phyloP scores from a whole-genome alignment of 306 rosid species.

The Quercus rubra region DNA sequence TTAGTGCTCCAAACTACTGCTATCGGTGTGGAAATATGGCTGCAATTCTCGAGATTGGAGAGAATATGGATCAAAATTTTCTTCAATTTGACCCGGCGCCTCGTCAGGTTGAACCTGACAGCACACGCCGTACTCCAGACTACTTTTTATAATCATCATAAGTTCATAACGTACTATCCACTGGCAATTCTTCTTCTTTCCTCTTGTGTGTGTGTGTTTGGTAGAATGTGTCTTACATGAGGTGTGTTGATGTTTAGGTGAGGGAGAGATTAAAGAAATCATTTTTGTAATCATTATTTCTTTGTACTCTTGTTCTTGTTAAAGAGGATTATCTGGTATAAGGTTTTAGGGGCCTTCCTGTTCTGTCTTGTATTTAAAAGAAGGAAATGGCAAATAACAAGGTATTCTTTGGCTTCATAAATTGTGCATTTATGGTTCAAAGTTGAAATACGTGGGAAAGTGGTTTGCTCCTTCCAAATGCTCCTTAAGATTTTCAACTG shows the following conservation, averaged over 20 bases:
- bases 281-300: too few relatives aligned
- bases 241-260: slow-evolving; percentile 30
- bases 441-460: too few relatives aligned
- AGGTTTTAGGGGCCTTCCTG: too few relatives aligned
- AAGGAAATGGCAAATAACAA: too few relatives aligned
- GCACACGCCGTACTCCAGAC: slow-evolving; percentile 48
- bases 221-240: slow-evolving; percentile 39
- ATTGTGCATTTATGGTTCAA: too few relatives aligned
- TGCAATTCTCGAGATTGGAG: slow-evolving; percentile 55
- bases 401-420: too few relatives aligned
- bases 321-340: too few relatives aligned
- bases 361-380: too few relatives aligned
- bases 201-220: slow-evolving; percentile 11
- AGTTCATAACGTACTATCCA: background rate
- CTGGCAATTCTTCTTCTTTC: slow-evolving; percentile 30
- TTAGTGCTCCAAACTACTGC: slow-evolving; percentile 57
- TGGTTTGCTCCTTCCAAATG: too few relatives aligned
- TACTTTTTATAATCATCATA: slow-evolving; percentile 43
- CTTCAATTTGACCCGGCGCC: slow-evolving; percentile 59
- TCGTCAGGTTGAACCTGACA: slow-evolving; percentile 50
- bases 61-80: slow-evolving; percentile 54
- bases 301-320: too few relatives aligned
- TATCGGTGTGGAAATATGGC: slow-evolving; percentile 59
- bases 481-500: too few relatives aligned
- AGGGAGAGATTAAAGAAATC: background rate